Evolutionary conservation across 176 grass and related monocot species (phyloP).

Genomic region (Oryza brachyantha): DNA sequence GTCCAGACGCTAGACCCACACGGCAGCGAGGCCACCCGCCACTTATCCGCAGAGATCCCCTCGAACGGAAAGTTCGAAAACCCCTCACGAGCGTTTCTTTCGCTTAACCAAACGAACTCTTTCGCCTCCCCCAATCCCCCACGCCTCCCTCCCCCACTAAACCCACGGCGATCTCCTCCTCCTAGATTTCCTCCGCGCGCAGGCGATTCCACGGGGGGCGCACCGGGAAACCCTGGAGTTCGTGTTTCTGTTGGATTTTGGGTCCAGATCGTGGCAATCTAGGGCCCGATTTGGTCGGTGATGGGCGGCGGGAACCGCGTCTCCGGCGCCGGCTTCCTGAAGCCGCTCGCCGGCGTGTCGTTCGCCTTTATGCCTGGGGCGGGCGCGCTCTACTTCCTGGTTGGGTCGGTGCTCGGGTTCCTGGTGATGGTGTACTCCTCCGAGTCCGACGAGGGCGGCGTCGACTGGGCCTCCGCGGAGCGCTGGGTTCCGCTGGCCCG

Average conservation of each 20-base stretch:
- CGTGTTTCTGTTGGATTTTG: neutral
- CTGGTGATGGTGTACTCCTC: slow-evolving; percentile 40
- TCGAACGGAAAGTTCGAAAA: neutral
- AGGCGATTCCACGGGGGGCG: neutral
- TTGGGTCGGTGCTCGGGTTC: slow-evolving; percentile 47
- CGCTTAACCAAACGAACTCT: neutral
- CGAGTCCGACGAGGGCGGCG: neutral
- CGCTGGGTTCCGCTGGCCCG: slow-evolving; percentile 9
- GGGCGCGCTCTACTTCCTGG: slow-evolving; percentile 40
- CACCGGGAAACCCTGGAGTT: neutral
- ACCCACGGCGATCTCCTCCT: slow-evolving; percentile 10
- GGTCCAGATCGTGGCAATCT: neutral
- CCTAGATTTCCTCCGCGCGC: slow-evolving; percentile 7
- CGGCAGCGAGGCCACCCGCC: slow-evolving; percentile 24
- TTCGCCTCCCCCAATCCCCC: neutral
- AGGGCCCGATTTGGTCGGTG: neutral
- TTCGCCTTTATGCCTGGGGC: slow-evolving; percentile 4
- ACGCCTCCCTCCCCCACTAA: neutral
- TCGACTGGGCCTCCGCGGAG: slow-evolving; percentile 29
- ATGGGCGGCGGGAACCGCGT: slow-evolving; percentile 40
- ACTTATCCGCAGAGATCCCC: slow-evolving; percentile 34
- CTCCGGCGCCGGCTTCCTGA: slow-evolving; percentile 23
- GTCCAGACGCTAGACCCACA: slow-evolving; percentile 25
- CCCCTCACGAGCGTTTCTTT: neutral
- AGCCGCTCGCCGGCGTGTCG: slow-evolving; percentile 32